Percentiles rank a stretch among this genome's conserved stretches.
Conservation (phyloP, 768 basidiomycete genomes). For the Candolleomyces aberdarensis region DNA sequence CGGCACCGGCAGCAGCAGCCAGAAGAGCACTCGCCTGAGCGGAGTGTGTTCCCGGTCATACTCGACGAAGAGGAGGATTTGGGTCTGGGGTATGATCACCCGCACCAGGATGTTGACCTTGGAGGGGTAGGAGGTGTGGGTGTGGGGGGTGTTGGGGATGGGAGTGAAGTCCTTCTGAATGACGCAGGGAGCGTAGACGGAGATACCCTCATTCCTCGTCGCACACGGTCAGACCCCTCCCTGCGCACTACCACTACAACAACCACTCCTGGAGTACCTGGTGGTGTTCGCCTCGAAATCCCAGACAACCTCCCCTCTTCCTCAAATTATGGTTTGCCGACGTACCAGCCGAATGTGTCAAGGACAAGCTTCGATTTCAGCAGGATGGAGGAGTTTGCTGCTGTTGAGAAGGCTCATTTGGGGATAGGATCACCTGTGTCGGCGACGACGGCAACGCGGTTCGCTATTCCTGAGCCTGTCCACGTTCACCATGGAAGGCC, state of each 20-base stretch:
- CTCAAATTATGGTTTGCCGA: conserved; percentile 51
- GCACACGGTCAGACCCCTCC: conserved; percentile 26
- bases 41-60: conserved; percentile 42
- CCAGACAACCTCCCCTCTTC: conserved; percentile 26
- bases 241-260: conserved; percentile 42
- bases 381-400: conserved; percentile 74
- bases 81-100: conserved; percentile 44
- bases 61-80: conserved; percentile 10
- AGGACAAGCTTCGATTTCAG: conserved; percentile 68
- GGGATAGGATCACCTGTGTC: conserved; percentile 49
- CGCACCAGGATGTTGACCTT: background rate
- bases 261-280: conserved; percentile 29
- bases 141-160: no score
- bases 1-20: conserved; percentile 1
- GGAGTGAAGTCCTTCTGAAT: conserved; percentile 10
- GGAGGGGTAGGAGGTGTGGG: background rate
- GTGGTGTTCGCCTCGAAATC: background rate
- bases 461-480: conserved; percentile 26
- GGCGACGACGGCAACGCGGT: conserved; percentile 25
- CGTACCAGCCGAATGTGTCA: conserved; percentile 61
- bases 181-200: conserved; percentile 20
- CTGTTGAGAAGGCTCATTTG: conserved; percentile 60
- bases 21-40: conserved; percentile 19
- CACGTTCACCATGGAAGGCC: no score
- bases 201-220: conserved; percentile 16